A percentile compares a stretch with the other conserved stretches of the same genome.
Evolutionary conservation across 2,329 filamentous ascomycete species (phyloP).

Genomic region (Corniculantispora saksenae): DNA sequence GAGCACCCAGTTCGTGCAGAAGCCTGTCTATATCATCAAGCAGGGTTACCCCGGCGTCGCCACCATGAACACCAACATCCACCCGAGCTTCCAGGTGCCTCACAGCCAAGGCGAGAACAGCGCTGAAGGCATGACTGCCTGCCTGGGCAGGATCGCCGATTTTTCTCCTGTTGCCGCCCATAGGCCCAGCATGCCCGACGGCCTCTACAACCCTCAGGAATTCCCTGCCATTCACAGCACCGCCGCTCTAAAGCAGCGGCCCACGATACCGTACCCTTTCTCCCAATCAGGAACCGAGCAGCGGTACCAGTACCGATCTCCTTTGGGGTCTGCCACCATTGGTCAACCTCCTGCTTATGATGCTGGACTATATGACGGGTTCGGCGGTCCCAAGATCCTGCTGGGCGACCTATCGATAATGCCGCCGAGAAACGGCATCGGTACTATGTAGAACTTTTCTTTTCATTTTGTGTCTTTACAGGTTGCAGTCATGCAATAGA

Average conservation of each 20-base stretch:
- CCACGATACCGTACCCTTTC: slow-evolving; percentile 44
- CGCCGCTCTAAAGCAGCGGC: slow-evolving; percentile 48
- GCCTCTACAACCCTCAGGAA: slow-evolving; percentile 55
- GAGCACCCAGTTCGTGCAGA: slow-evolving; percentile 47
- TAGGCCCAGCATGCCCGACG: slow-evolving; percentile 54
- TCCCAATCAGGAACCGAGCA: slow-evolving; percentile 47
- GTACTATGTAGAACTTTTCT: slow-evolving; percentile 47
- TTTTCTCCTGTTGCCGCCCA: slow-evolving; percentile 58
- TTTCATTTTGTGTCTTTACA: background rate
- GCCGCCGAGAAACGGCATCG: slow-evolving; percentile 60
- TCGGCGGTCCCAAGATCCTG: slow-evolving; percentile 55
- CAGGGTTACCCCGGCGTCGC: slow-evolving; percentile 63
- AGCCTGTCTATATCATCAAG: slow-evolving; percentile 60
- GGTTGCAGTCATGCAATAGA: slow-evolving; percentile 16
- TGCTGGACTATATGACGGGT: slow-evolving; percentile 53
- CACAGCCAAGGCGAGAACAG: slow-evolving; percentile 50
- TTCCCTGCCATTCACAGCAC: slow-evolving; percentile 48
- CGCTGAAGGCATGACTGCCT: slow-evolving; percentile 47
- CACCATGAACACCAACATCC: slow-evolving; percentile 58
- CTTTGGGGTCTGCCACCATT: slow-evolving; percentile 58
- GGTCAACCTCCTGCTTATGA: slow-evolving; percentile 53
- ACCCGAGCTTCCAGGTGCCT: slow-evolving; percentile 54
- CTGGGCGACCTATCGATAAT: slow-evolving; percentile 60
- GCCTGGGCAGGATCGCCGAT: slow-evolving; percentile 60
- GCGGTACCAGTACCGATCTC: slow-evolving; percentile 61